phyloP scores from a whole-genome alignment of 2,329 filamentous ascomycete genomes.

The Hysterium pulicare region DNA sequence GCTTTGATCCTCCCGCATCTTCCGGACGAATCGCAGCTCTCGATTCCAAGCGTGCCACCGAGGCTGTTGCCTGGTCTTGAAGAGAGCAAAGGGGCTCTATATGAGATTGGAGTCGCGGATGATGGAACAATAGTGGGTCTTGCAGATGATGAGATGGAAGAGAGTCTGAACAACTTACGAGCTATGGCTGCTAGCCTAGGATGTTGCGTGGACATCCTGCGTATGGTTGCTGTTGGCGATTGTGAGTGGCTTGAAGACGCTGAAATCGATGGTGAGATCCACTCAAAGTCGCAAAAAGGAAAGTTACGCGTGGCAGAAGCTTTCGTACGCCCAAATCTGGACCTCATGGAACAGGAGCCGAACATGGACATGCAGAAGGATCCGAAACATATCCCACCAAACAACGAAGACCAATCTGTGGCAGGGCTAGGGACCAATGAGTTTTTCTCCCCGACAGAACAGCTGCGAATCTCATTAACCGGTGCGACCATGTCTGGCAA shows the following conservation, averaged over 20 bases:
- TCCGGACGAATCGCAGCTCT: slow-evolving; percentile 65
- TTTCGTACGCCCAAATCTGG: slow-evolving; percentile 65
- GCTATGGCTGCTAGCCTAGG: slow-evolving; percentile 92
- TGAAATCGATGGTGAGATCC: slow-evolving; percentile 17
- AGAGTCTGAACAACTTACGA: slow-evolving; percentile 79
- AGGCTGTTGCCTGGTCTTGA: slow-evolving; percentile 72
- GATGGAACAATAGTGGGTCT: slow-evolving; percentile 88
- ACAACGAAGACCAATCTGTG: not conserved
- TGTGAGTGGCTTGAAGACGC: slow-evolving; percentile 67
- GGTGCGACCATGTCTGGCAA: slow-evolving; percentile 91
- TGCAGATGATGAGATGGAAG: slow-evolving; percentile 85
- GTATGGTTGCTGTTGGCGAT: slow-evolving; percentile 78
- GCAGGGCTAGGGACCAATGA: not conserved
- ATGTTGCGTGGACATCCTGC: slow-evolving; percentile 76
- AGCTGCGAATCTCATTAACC: slow-evolving; percentile 81
- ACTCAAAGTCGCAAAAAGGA: slow-evolving; percentile 22
- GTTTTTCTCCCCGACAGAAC: slow-evolving; percentile 42
- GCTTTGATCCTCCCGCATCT: slow-evolving; percentile 72
- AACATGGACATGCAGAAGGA: slow-evolving; percentile 10
- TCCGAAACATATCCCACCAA: not conserved
- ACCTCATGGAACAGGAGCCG: slow-evolving; percentile 17
- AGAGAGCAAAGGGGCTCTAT: slow-evolving; percentile 87
- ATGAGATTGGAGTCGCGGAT: slow-evolving; percentile 94
- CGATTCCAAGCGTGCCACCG: slow-evolving; percentile 50
- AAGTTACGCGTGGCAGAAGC: slow-evolving; percentile 87